Evolutionary conservation across 495 filamentous ascomycete species (phyloP).

Genomic region (Polyplosphaeria fusca): DNA sequence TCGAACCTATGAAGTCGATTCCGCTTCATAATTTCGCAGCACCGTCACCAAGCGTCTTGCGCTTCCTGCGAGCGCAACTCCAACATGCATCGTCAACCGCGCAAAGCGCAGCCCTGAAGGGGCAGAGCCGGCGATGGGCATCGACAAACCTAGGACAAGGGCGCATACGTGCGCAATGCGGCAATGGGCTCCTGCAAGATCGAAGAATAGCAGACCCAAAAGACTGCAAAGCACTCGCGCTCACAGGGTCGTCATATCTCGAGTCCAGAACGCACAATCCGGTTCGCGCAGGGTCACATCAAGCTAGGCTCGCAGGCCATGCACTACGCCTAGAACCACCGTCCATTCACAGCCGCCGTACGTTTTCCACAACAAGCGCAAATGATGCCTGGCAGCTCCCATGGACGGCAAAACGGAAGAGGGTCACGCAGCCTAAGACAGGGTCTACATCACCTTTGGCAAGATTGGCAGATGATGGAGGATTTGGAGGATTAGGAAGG

Average conservation of each 20-base stretch:
- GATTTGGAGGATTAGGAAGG: slow-evolving; percentile 49
- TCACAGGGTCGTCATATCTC: too few relatives aligned
- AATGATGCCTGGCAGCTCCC: slow-evolving; percentile 22
- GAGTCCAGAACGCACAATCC: too few relatives aligned
- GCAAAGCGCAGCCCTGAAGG: slow-evolving; percentile 7
- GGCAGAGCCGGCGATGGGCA: not conserved
- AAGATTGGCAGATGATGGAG: slow-evolving; percentile 46
- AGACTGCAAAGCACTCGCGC: too few relatives aligned
- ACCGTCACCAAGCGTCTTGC: slow-evolving; percentile 23
- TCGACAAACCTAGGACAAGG: not conserved
- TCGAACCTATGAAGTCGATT: slow-evolving; percentile 28
- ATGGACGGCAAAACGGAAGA: slow-evolving; percentile 9
- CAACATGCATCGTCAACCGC: not conserved
- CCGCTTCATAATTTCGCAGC: slow-evolving; percentile 19
- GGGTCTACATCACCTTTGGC: slow-evolving; percentile 41
- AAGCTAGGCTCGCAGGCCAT: too few relatives aligned
- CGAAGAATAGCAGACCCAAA: too few relatives aligned
- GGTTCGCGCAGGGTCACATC: too few relatives aligned
- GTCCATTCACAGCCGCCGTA: not conserved
- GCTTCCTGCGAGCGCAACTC: slow-evolving; percentile 24
- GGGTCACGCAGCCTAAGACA: slow-evolving; percentile 36
- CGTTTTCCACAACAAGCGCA: slow-evolving; percentile 19
- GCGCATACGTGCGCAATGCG: too few relatives aligned
- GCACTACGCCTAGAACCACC: too few relatives aligned
- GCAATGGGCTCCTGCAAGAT: too few relatives aligned